phyloP scores from a whole-genome alignment of 345 rosid species.

The Gynandropsis gynandra region DNA sequence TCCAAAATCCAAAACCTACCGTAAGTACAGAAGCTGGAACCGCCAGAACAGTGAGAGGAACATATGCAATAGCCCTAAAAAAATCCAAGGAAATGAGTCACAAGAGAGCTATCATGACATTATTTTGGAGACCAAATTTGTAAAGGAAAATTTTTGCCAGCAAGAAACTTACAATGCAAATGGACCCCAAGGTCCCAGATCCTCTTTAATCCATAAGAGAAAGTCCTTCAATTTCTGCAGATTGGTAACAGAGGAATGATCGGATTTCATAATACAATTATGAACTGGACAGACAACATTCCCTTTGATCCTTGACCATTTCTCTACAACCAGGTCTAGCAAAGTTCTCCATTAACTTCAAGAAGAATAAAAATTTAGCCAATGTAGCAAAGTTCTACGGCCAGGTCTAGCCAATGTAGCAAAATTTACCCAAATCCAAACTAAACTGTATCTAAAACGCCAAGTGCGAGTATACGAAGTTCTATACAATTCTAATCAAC shows the following conservation, averaged over 20 bases:
- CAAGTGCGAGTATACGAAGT: neutral
- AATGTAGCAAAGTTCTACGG: too few relatives aligned
- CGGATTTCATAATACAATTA: neutral
- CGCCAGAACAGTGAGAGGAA: slow-evolving; percentile 44
- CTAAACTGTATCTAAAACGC: slow-evolving; percentile 1
- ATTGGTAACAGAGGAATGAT: slow-evolving; percentile 5
- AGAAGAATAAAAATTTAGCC: slow-evolving; percentile 6
- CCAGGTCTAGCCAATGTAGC: neutral
- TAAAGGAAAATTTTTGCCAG: neutral
- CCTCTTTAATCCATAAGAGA: slow-evolving; percentile 49
- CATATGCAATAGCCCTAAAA: slow-evolving; percentile 40
- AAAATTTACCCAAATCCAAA: neutral
- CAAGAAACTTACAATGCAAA: slow-evolving; percentile 39
- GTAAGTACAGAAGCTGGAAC: slow-evolving; percentile 56
- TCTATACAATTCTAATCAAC: neutral
- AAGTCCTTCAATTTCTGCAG: slow-evolving; percentile 39
- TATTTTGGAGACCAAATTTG: neutral
- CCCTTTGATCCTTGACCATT: neutral
- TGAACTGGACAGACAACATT: neutral
- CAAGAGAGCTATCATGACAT: neutral
- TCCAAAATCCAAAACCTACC: slow-evolving; percentile 27
- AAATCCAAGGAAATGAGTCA: neutral
- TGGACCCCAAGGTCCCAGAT: slow-evolving; percentile 56
- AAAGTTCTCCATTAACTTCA: slow-evolving; percentile 9
- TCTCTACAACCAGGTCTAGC: neutral